Evolutionary conservation across 116 monocot genomes (phyloP).

Genomic region (Posidonia oceanica): DNA sequence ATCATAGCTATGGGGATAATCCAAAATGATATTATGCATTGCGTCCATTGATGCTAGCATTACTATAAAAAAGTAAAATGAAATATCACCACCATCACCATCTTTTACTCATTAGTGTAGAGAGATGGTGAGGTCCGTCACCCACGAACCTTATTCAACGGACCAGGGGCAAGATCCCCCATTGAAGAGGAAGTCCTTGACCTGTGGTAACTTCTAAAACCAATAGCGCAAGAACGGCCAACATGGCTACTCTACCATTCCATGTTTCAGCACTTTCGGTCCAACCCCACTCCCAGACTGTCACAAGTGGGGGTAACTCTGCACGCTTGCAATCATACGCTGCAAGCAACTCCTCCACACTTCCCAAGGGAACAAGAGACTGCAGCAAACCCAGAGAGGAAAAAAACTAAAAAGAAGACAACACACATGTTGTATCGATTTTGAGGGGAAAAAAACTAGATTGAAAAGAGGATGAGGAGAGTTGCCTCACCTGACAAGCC

Average conservation of each 20-base stretch:
- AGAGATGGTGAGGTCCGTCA: no score
- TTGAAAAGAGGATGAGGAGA: neutral
- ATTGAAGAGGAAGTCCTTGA: slow-evolving; percentile 84
- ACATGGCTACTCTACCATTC: slow-evolving; percentile 92
- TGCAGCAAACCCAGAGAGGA: slow-evolving; percentile 14
- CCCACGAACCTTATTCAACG: no score
- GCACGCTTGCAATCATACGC: slow-evolving; percentile 79
- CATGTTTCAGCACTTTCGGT: slow-evolving; percentile 95
- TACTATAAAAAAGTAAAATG: no score
- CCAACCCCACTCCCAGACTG: slow-evolving; percentile 96
- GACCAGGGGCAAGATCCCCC: slow-evolving; percentile 30
- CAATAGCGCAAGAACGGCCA: slow-evolving; percentile 70
- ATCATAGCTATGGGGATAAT: no score
- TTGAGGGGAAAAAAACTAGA: neutral
- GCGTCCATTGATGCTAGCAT: no score
- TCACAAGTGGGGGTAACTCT: slow-evolving; percentile 81
- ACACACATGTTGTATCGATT: neutral
- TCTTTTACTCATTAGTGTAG: no score
- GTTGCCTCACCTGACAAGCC: slow-evolving; percentile 73
- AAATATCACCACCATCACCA: no score
- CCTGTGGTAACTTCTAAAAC: slow-evolving; percentile 87
- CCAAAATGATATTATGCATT: no score
- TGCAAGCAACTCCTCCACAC: slow-evolving; percentile 88
- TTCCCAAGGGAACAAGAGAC: slow-evolving; percentile 89
- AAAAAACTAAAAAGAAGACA: neutral